Evolutionary conservation across 176 grass and related monocot species (phyloP), one percentile per base, ranked within the genome.

Genomic region (Hsuehochloa calcarea): DNA sequence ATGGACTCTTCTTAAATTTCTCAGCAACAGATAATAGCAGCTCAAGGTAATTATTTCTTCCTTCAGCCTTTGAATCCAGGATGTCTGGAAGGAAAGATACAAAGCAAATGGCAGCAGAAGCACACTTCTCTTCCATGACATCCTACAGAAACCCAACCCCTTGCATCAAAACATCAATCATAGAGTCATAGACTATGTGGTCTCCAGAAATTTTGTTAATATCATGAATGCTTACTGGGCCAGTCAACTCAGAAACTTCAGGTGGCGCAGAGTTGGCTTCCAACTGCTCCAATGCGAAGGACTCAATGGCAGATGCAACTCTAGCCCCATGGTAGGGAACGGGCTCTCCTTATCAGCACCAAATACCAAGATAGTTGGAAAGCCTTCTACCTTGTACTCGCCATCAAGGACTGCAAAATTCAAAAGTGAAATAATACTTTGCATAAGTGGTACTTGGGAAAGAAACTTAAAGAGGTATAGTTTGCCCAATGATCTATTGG

Each of bases 331-430:
- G 81, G 79, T 96, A 99, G 51, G 87, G 65, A 90, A 89, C 25
- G 97, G 97, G 63, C 62, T 96, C 35, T 89, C 88, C 90, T 99
- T 99, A 71, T 96, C 92, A 64, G 86, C 88, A 79, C 97, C 93
- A 89, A 99, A 99, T 80, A 99, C 97, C 92, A 99, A 91, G 76
- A 99, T 99, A 62, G 97, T 96, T 38, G 97, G 97, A 75, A 99
- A 99, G 15, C 93, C 93, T 96, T 99, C 80, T 22, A 99, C 97
- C 27, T 89, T 92, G 88, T 96, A 99, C 82, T 94, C 92, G 88
- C 97, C 97, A 96, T 99, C 86, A 99, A 92, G 35, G 97, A 96
- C 97, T 99, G 93, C 6, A 76, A 91, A 91, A 75, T 72, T 80
- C 41, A 49, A 4, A 74, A 45, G 11, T 75, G 55, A 85, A 76